phyloP scores from a whole-genome alignment of 2,329 filamentous ascomycete genomes.

The Penicillium digitatum region DNA sequence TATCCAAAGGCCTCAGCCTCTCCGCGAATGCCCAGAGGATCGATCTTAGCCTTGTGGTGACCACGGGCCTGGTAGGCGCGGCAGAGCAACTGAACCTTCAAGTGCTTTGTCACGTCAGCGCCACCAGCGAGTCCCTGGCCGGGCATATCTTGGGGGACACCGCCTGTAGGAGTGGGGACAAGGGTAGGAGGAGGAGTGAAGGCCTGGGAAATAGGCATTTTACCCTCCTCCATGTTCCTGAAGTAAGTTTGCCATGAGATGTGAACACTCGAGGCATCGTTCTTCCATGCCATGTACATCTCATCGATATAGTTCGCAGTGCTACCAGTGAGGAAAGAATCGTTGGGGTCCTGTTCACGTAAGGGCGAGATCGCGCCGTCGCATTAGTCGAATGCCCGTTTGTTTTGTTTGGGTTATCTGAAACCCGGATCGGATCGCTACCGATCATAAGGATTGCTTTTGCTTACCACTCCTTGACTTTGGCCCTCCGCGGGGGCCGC shows the following conservation, averaged over 20 bases:
- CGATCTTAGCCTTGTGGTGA: conserved; percentile 97
- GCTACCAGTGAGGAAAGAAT: conserved; percentile 94
- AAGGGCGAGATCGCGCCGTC: conserved; percentile 20
- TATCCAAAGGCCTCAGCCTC: conserved; percentile 80
- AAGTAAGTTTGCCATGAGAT: conserved; percentile 99
- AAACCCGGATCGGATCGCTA: conserved; percentile 7
- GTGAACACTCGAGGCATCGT: conserved; percentile 88
- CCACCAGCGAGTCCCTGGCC: conserved; percentile 65
- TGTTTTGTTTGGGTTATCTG: conserved; percentile 1
- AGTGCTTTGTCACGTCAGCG: conserved; percentile 85
- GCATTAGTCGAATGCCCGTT: conserved; percentile 23
- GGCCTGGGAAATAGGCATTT: conserved; percentile 95
- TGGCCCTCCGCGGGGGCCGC: conserved; percentile 57
- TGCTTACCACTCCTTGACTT: conserved; percentile 58
- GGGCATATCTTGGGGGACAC: conserved; percentile 68
- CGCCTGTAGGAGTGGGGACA: conserved; percentile 74
- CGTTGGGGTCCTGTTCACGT: conserved; percentile 67
- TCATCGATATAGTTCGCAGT: conserved; percentile 99
- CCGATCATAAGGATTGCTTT: conserved; percentile 14
- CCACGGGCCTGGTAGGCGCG: conserved; percentile 97
- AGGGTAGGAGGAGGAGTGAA: conserved; percentile 94
- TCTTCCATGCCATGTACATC: conserved; percentile 98
- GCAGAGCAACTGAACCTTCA: conserved; percentile 96
- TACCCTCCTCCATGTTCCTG: conserved; percentile 96
- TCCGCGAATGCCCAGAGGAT: conserved; percentile 88